These are phyloP conservation scores for Nemania sp. DNA, from an alignment of 2,329 filamentous ascomycete genomes.

Conservation along the genomic window DNA sequence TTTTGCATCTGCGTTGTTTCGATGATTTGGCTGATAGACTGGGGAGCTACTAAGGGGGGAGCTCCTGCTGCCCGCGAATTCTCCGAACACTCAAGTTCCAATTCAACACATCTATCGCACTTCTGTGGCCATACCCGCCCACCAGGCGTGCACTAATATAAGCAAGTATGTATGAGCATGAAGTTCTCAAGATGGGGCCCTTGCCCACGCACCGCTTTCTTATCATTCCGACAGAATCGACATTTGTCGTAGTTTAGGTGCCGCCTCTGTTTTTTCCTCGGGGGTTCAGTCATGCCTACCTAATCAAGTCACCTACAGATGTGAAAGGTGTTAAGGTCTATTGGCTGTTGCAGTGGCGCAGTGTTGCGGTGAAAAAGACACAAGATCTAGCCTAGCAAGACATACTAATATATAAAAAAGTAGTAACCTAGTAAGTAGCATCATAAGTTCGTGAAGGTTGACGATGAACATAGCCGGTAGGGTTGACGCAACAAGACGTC, in stretches of 20 bases:
- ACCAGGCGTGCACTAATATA: slow-evolving; percentile 18
- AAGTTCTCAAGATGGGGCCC: neutral
- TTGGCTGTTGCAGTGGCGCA: slow-evolving; percentile 18
- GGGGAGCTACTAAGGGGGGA: neutral
- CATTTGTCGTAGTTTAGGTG: slow-evolving; percentile 29
- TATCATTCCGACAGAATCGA: slow-evolving; percentile 17
- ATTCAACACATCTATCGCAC: slow-evolving; percentile 19
- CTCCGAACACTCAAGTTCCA: slow-evolving; percentile 26
- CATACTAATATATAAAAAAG: neutral
- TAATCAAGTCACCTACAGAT: neutral
- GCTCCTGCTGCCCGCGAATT: slow-evolving; percentile 16
- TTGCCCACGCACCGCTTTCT: slow-evolving; percentile 19
- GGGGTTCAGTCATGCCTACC: slow-evolving; percentile 20
- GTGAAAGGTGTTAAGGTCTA: neutral
- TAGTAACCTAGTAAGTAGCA: too few species aligned
- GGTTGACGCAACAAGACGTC: too few species aligned
- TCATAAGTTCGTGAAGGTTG: too few species aligned
- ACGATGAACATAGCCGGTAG: too few species aligned
- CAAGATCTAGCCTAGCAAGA: neutral
- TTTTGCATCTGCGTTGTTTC: neutral
- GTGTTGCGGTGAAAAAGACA: slow-evolving; percentile 17
- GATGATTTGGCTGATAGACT: neutral
- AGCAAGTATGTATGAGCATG: neutral
- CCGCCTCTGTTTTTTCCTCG: slow-evolving; percentile 19
- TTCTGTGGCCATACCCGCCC: slow-evolving; percentile 23